These are phyloP conservation scores for Lichtheimia ornata DNA, from an alignment of 371 early-diverging fungal genomes.

Conservation along the genomic window DNA sequence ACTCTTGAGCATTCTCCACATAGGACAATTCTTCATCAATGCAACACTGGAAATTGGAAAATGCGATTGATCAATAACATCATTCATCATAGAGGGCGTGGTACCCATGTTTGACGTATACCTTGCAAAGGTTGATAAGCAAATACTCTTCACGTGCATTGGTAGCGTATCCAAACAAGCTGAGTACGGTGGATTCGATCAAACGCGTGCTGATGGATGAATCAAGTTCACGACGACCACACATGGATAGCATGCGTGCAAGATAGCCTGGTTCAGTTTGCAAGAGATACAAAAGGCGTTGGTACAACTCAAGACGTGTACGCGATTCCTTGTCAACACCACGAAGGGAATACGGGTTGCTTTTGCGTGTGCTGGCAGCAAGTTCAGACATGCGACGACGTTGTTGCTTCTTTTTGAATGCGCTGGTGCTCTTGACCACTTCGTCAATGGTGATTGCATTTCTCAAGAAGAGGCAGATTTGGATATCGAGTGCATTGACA, in stretches of 20 bases:
- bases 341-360: slow-evolving; percentile 52
- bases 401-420: slow-evolving; percentile 57
- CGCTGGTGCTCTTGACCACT: slow-evolving; percentile 68
- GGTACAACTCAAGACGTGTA: slow-evolving; percentile 77
- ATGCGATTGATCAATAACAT: slow-evolving; percentile 30
- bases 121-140: slow-evolving; percentile 92
- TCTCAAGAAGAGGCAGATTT: slow-evolving; percentile 94
- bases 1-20: slow-evolving; percentile 82
- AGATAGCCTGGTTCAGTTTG: slow-evolving; percentile 96
- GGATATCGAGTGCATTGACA: slow-evolving; percentile 90
- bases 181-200: slow-evolving; percentile 87
- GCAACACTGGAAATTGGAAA: slow-evolving; percentile 79
- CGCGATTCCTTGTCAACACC: slow-evolving; percentile 86
- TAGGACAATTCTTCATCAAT: slow-evolving; percentile 90
- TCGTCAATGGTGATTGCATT: slow-evolving; percentile 96
- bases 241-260: slow-evolving; percentile 78
- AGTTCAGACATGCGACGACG: slow-evolving; percentile 49
- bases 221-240: slow-evolving; percentile 62
- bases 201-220: slow-evolving; percentile 57
- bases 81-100: neutral
- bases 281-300: slow-evolving; percentile 91
- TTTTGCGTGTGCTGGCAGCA: slow-evolving; percentile 14
- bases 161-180: slow-evolving; percentile 96
- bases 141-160: slow-evolving; percentile 97
- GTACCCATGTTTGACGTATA: slow-evolving; percentile 19